A percentile compares a stretch with the other conserved stretches of the same genome.
Conservation (phyloP, 768 basidiomycete species). For the Dioszegia hungarica region DNA sequence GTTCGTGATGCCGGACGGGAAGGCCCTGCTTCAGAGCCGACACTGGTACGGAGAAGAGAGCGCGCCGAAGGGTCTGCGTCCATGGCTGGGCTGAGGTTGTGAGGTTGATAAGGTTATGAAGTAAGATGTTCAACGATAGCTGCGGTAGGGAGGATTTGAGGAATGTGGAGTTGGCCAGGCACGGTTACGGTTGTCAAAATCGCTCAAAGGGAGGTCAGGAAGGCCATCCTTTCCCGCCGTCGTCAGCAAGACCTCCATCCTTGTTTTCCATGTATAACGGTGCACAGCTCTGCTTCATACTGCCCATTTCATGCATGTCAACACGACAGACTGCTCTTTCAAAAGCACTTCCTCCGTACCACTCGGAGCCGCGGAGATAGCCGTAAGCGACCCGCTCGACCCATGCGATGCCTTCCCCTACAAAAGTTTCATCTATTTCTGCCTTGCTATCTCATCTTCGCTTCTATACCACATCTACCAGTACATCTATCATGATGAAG, state of each 20-base stretch:
- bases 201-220: too few relatives aligned
- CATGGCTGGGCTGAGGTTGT: background rate
- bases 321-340: too few relatives aligned
- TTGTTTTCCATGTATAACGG: too few relatives aligned
- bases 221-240: too few relatives aligned
- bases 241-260: too few relatives aligned
- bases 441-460: background rate
- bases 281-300: too few relatives aligned
- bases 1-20: background rate
- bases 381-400: background rate
- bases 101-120: background rate
- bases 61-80: background rate
- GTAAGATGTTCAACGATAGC: background rate
- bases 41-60: background rate
- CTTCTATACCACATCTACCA: slow-evolving; percentile 1
- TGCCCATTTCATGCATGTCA: too few relatives aligned
- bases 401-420: background rate
- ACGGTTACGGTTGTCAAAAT: too few relatives aligned
- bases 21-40: background rate
- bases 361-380: too few relatives aligned
- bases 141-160: too few relatives aligned
- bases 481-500: slow-evolving; percentile 27
- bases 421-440: background rate
- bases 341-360: too few relatives aligned
- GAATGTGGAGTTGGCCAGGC: too few relatives aligned